A percentile compares a stretch with the other conserved stretches of the same genome.
Evolutionary conservation across 176 grass and related monocot species (phyloP).

Genomic region (Puccinellia tenuiflora): DNA sequence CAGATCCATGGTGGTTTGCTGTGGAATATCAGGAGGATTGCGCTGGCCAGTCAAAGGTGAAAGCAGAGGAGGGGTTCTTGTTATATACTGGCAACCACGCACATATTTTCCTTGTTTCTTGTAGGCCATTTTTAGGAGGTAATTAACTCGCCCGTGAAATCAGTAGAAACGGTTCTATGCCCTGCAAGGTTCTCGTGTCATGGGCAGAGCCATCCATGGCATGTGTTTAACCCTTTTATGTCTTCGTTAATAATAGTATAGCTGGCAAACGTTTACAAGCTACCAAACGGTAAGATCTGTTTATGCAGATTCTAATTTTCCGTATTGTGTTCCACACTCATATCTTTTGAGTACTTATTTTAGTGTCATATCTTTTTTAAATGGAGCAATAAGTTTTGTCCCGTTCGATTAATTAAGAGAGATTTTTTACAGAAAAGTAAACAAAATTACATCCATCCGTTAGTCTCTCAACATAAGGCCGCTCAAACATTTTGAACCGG

Average conservation of each 20-base stretch:
- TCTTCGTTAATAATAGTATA: background rate
- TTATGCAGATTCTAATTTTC: background rate
- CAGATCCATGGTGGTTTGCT: background rate
- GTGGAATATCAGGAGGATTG: background rate
- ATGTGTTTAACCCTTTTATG: background rate
- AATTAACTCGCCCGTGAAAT: background rate
- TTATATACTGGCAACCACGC: background rate
- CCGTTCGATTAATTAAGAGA: no score
- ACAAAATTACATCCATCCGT: no score
- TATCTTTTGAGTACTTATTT: background rate
- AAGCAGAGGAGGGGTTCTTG: background rate
- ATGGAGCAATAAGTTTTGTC: no score
- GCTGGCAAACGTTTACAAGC: background rate
- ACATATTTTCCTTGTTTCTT: background rate
- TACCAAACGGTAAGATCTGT: background rate
- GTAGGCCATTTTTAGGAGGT: background rate
- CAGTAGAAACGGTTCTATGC: background rate
- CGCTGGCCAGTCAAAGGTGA: no score
- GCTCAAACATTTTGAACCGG: no score
- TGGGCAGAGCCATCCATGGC: background rate
- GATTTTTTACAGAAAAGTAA: no score
- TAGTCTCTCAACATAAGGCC: no score
- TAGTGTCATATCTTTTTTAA: no score
- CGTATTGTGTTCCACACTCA: background rate
- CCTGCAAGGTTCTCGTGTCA: background rate